phyloP scores from a whole-genome alignment of 805 yeast genomes.

The Wickerhamomyces bovis region DNA sequence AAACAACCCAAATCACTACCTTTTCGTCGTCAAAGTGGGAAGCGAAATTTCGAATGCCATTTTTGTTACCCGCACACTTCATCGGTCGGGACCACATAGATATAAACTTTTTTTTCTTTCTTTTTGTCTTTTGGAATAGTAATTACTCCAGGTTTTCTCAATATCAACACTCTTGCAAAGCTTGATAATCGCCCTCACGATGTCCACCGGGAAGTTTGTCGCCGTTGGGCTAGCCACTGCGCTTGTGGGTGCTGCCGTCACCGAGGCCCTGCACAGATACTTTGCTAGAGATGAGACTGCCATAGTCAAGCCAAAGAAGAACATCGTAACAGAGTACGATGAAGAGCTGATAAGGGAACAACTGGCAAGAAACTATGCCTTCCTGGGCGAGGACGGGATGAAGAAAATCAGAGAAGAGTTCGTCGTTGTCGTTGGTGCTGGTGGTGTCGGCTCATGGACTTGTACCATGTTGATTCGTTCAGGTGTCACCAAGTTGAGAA shows the following conservation, averaged over 20 bases:
- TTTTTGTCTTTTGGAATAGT: too few relatives aligned
- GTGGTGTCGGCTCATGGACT: slow-evolving; percentile 98
- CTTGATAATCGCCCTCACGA: background rate
- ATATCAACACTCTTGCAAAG: background rate
- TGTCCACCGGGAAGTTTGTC: slow-evolving; percentile 2
- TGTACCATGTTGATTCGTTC: slow-evolving; percentile 87
- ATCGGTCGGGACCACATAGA: slow-evolving; percentile 1
- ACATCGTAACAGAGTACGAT: slow-evolving; percentile 28
- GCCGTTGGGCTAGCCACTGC: slow-evolving; percentile 6
- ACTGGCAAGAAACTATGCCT: slow-evolving; percentile 88
- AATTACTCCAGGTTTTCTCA: background rate
- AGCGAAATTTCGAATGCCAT: background rate
- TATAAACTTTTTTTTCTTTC: slow-evolving; percentile 1
- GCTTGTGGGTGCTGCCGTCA: slow-evolving; percentile 9
- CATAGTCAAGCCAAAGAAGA: slow-evolving; percentile 4
- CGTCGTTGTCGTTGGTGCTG: slow-evolving; percentile 85
- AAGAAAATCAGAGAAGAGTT: slow-evolving; percentile 59
- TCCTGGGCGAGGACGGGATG: slow-evolving; percentile 84
- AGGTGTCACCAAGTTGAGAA: slow-evolving; percentile 72
- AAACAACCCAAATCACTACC: background rate
- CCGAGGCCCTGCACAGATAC: slow-evolving; percentile 15
- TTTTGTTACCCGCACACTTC: background rate
- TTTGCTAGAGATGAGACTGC: background rate
- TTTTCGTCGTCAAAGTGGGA: background rate
- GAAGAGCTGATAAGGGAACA: slow-evolving; percentile 85